Evolutionary conservation across 2,329 filamentous ascomycete species (phyloP), one percentile per base, ranked within the genome.

Genomic region (Drechmeria coniospora): DNA sequence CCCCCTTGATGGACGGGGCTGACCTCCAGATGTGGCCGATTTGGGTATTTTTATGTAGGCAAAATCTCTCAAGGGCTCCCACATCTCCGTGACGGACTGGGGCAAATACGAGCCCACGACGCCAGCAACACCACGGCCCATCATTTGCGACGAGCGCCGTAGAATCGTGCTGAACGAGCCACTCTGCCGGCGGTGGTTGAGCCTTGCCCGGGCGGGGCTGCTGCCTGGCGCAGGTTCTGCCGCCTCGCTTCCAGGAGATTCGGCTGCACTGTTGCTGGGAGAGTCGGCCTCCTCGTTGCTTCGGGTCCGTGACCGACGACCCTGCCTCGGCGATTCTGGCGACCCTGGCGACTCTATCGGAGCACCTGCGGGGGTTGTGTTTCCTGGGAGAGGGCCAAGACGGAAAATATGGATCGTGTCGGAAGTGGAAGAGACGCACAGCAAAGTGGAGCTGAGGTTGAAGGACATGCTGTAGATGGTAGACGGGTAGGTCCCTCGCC

Each of bases 401-500:
- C 86, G 82, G 60, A 98, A 98, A 28, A 98, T 84, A 50, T 98
- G 90, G 8, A 98, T 78, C 0, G 90, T 98, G 45, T 98, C 90
- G 1, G 86, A 92, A 2, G 84, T 86, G 3, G 87, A 95, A 5
- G 90, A 95, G 22, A 98, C 86, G 45, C 86, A 94, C 20, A 98
- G 69, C 8, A 98, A 63, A 2, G 86, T 93, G 3, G 86, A 92
- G 33, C 80, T 84, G 27, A 84, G 75, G 52, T 98, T 98, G 58
- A 98, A 98, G 1, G 86, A 92, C 84, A 98, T 94, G 68, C 84
- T 92, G 57, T 86, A 94, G 41, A 98, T 98, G 22, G 82, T 79
- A 2, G 86, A 86, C 1, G 90, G 90, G 53, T 94, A 94, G 3
- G 87, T 94, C 23, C 90, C 90, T 37, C 90, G 74, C 33, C 90